These are phyloP conservation scores for Excoecaria cochinchinensis DNA, from an alignment of 345 rosid genomes.

Conservation along the genomic window DNA sequence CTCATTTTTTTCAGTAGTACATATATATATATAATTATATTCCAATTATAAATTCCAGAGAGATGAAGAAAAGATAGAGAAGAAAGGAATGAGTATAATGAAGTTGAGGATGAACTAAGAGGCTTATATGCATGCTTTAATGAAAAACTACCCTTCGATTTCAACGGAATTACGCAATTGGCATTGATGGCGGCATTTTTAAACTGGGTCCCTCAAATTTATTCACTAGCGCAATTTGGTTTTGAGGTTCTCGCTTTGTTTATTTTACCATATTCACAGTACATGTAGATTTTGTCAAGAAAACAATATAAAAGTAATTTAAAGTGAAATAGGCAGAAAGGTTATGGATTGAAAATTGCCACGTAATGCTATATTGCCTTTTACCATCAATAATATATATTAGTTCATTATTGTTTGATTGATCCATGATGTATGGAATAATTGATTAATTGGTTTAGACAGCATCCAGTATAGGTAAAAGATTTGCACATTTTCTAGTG, in stretches of 20 bases:
- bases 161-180: constrained; percentile 12
- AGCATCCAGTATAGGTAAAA: too few relatives aligned
- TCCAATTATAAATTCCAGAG: neutral
- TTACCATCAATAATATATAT: too few relatives aligned
- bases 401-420: too few relatives aligned
- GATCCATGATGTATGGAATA: too few relatives aligned
- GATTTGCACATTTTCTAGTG: too few relatives aligned
- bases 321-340: too few relatives aligned
- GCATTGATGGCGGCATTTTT: constrained; percentile 8
- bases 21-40: neutral
- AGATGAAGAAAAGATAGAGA: constrained; percentile 4
- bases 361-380: too few relatives aligned
- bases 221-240: neutral
- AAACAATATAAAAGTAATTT: too few relatives aligned
- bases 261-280: neutral
- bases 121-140: constrained; percentile 40
- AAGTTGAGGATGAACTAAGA: neutral
- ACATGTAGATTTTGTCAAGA: neutral
- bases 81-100: constrained; percentile 1
- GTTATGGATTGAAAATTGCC: too few relatives aligned
- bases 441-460: too few relatives aligned
- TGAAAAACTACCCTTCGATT: constrained; percentile 22
- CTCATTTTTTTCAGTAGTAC: constrained; percentile 19
- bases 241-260: neutral
- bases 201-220: neutral